Percentiles rank a stretch among this genome's conserved stretches.
Conservation (phyloP, 345 rosid genomes). For the Euphorbia peplus region DNA sequence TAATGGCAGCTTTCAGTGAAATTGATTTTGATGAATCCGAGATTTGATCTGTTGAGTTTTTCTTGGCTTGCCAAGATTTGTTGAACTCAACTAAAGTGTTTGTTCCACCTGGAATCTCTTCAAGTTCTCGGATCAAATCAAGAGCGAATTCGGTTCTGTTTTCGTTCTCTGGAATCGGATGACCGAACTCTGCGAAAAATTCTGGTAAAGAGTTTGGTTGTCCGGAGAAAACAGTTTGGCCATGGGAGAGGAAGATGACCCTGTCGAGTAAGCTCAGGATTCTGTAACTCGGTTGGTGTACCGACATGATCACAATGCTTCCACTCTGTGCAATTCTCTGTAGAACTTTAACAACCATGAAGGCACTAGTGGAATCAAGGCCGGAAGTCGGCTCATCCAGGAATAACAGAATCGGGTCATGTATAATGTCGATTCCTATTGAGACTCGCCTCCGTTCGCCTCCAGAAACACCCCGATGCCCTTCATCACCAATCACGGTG, state of each 20-base stretch:
- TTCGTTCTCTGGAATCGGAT: constrained; percentile 29
- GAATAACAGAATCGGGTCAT: constrained; percentile 31
- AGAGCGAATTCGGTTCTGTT: constrained; percentile 28
- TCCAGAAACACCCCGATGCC: constrained; percentile 88
- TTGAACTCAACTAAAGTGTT: constrained; percentile 24
- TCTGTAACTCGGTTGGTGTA: constrained; percentile 39
- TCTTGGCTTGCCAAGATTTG: constrained; percentile 23
- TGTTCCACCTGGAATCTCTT: constrained; percentile 29
- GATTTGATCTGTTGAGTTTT: not conserved
- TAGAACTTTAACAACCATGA: constrained; percentile 36
- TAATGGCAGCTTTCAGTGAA: constrained; percentile 22
- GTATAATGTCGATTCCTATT: constrained; percentile 27
- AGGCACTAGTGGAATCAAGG: constrained; percentile 41
- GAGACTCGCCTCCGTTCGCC: constrained; percentile 93
- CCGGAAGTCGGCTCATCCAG: constrained; percentile 41
- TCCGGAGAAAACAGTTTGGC: constrained; percentile 26
- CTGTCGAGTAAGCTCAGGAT: constrained; percentile 29
- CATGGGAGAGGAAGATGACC: constrained; percentile 31
- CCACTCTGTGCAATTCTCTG: constrained; percentile 37
- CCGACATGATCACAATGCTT: constrained; percentile 38
- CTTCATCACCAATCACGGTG: constrained; percentile 94
- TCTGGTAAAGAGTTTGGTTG: constrained; percentile 15
- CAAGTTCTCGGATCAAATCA: constrained; percentile 30
- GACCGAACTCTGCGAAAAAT: constrained; percentile 27
- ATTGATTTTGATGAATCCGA: not conserved